phyloP scores from a whole-genome alignment of 129 eudicot species.

The Flaveria ramosissima region DNA sequence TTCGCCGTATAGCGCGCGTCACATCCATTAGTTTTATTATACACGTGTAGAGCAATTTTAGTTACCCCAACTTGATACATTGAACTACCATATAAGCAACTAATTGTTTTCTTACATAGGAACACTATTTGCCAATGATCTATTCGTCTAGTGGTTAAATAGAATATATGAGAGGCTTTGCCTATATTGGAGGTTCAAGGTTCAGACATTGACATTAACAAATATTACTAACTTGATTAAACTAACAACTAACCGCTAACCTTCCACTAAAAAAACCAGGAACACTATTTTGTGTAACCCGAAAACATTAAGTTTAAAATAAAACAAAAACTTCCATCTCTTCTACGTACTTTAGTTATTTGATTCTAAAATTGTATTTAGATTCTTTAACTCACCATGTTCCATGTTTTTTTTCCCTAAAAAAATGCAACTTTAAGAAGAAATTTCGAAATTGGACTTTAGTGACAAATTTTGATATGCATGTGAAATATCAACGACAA shows the following conservation, averaged over 20 bases:
- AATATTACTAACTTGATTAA: no score
- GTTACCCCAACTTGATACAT: background rate
- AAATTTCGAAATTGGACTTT: background rate
- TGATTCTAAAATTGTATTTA: background rate
- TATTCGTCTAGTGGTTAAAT: no score
- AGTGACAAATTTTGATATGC: background rate
- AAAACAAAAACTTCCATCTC: no score
- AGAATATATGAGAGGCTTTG: no score
- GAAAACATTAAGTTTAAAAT: no score
- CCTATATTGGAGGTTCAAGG: no score
- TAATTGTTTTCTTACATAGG: background rate
- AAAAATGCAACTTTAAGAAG: background rate
- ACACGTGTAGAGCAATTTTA: background rate
- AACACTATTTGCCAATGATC: no score
- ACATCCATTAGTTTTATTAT: background rate
- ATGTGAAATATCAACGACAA: constrained; percentile 5
- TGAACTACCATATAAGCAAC: no score
- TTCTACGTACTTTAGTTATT: background rate
- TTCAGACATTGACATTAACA: no score
- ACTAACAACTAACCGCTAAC: background rate
- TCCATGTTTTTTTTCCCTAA: background rate
- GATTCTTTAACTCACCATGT: background rate
- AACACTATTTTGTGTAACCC: background rate
- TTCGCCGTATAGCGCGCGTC: no score
- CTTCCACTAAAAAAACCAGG: no score